Evolutionary conservation across 2,329 filamentous ascomycete species (phyloP).

Genomic region (Alternaria sp.): DNA sequence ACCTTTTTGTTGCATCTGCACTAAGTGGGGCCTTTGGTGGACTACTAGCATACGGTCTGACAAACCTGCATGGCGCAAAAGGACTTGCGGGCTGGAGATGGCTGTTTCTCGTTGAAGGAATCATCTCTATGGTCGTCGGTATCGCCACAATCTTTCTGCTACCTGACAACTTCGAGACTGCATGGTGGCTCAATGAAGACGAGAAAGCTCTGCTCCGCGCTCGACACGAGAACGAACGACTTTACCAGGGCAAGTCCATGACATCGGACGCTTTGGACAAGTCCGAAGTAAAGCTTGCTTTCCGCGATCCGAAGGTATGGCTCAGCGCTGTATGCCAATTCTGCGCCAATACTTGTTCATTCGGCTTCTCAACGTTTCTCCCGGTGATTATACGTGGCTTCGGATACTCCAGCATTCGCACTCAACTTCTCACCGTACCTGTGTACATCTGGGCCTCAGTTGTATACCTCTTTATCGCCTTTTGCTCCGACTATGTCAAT

Average conservation of each 20-base stretch:
- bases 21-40: background rate
- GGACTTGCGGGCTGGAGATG: background rate
- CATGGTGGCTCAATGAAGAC: background rate
- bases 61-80: background rate
- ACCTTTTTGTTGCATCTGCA: background rate
- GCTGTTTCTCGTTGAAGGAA: background rate
- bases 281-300: background rate
- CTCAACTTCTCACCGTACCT: background rate
- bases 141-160: background rate
- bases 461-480: background rate
- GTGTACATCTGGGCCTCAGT: background rate
- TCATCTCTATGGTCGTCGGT: background rate
- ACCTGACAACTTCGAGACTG: background rate
- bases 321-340: background rate
- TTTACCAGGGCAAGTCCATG: background rate
- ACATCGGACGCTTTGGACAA: background rate
- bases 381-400: background rate
- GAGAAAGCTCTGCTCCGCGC: background rate
- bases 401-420: background rate
- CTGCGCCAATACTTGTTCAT: background rate
- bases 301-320: background rate
- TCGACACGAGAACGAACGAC: background rate
- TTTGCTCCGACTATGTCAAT: background rate
- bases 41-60: background rate
- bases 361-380: background rate